Percentiles rank a stretch among this genome's conserved stretches.
These are phyloP conservation scores for Fusarium sp. DNA, from an alignment of 2,329 filamentous ascomycete genomes.

Conservation along the genomic window DNA sequence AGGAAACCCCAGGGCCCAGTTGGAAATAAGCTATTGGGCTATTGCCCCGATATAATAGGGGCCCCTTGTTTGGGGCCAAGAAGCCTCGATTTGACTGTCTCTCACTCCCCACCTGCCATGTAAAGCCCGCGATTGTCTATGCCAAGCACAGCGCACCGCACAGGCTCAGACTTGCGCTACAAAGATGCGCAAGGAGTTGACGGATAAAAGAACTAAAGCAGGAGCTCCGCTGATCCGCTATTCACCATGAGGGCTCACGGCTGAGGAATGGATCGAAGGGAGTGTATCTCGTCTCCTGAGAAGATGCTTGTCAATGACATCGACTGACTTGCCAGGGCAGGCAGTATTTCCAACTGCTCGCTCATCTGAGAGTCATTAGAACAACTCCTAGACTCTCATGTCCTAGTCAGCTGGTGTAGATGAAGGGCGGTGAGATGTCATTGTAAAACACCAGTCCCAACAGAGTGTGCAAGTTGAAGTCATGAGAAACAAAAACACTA, in stretches of 20 bases:
- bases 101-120: constrained; percentile 3
- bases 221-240: constrained; percentile 26
- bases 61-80: constrained; percentile 3
- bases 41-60: constrained; percentile 11
- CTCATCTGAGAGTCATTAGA: not conserved
- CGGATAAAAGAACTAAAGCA: constrained; percentile 12
- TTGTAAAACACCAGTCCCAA: constrained; percentile 14
- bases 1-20: not conserved
- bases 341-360: not conserved
- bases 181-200: not conserved
- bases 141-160: constrained; percentile 13
- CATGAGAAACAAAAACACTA: constrained; percentile 5
- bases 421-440: constrained; percentile 32
- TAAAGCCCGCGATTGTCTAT: constrained; percentile 1
- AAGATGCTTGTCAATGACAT: constrained; percentile 11
- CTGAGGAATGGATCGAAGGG: constrained; percentile 15
- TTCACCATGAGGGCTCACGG: constrained; percentile 6
- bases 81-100: constrained; percentile 16
- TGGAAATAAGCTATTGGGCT: constrained; percentile 1
- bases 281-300: constrained; percentile 9
- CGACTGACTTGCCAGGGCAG: not conserved
- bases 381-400: not conserved
- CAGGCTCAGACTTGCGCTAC: not conserved
- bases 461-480: not conserved
- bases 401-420: constrained; percentile 1